Base-by-base conservation (phyloP, 2,329 filamentous ascomycete genomes). In the Penicillium sp. region DNA sequence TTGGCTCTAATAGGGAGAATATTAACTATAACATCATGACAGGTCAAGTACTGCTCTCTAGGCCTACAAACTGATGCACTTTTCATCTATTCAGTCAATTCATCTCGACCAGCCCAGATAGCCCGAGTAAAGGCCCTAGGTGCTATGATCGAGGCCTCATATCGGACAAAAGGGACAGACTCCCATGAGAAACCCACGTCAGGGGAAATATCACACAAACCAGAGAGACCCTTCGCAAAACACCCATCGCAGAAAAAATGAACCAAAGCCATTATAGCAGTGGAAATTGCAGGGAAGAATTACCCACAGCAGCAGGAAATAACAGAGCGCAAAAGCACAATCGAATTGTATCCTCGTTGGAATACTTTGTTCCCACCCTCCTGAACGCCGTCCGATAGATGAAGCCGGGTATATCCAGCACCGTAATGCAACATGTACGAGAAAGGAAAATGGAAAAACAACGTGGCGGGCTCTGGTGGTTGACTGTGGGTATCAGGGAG, bases 361-460 rank as follows among this genome's bases (percentile, higher is more conserved):
- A 54, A 56, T 55, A 55, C 59, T 52, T 54, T 53, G 46, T 56
- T 57, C 58, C 55, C 55, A 38, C 57, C 54, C 34, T 32, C 47
- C 44, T 28, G 46, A 69, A 69, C 66, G 66, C 66, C 67, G 54
- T 66, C 66, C 66, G 55, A 66, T 60, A 61, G 60, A 66, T 64
- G 59, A 68, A 72, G 67, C 68, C 69, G 69, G 69, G 69, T 72
- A 72, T 72, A 72, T 72, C 69, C 69, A 70, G 69, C 69, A 71
- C 69, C 69, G 62, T 67, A 61, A 72, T 72, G 69, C 69, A 72
- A 70, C 66, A 69, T 67, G 64, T 67, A 67, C 59, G 54, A 61
- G 53, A 57, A 54, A 42, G 51, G 50, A 62, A 54, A 56, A 53
- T 44, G 40, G 18, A 44, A 49, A 54, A 42, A 41, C 32, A 46